Evolutionary conservation across 2,329 filamentous ascomycete species (phyloP).

Genomic region (Cadophora sp.): DNA sequence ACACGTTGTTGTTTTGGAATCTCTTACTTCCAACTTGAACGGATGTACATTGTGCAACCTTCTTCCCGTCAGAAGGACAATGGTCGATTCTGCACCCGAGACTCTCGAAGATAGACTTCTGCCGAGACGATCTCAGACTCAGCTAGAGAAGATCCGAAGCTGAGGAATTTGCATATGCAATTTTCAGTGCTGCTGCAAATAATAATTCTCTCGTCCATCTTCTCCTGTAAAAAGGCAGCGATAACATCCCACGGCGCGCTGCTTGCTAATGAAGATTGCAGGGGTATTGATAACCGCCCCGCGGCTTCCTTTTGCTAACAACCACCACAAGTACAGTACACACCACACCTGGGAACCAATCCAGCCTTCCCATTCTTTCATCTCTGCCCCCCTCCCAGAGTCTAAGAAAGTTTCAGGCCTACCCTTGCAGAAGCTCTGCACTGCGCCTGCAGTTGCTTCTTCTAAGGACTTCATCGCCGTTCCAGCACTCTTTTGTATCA

Average conservation of each 20-base stretch:
- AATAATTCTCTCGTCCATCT: slow-evolving; percentile 3
- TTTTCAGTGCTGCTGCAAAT: slow-evolving; percentile 4
- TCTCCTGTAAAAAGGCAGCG: slow-evolving; percentile 4
- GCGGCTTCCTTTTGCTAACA: slow-evolving; percentile 29
- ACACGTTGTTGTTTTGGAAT: not conserved
- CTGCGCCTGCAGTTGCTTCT: slow-evolving; percentile 25
- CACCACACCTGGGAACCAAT: slow-evolving; percentile 12
- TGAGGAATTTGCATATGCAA: not conserved
- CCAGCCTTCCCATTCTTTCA: not conserved
- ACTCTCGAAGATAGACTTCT: not conserved
- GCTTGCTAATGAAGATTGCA: slow-evolving; percentile 32
- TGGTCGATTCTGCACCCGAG: not conserved
- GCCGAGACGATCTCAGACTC: not conserved
- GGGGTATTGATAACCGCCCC: slow-evolving; percentile 37
- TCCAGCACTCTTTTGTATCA: slow-evolving; percentile 8
- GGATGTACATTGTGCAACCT: not conserved
- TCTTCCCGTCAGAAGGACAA: not conserved
- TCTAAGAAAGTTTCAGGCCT: not conserved
- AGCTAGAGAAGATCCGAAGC: not conserved
- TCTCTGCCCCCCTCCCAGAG: slow-evolving; percentile 6
- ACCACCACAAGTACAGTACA: slow-evolving; percentile 19
- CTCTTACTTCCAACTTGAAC: not conserved
- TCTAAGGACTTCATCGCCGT: slow-evolving; percentile 1
- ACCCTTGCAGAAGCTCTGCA: slow-evolving; percentile 24
- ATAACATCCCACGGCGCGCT: slow-evolving; percentile 30